Conservation (phyloP, 192 early-diverging fungal species). For the Nowakowskiella sp. region DNA sequence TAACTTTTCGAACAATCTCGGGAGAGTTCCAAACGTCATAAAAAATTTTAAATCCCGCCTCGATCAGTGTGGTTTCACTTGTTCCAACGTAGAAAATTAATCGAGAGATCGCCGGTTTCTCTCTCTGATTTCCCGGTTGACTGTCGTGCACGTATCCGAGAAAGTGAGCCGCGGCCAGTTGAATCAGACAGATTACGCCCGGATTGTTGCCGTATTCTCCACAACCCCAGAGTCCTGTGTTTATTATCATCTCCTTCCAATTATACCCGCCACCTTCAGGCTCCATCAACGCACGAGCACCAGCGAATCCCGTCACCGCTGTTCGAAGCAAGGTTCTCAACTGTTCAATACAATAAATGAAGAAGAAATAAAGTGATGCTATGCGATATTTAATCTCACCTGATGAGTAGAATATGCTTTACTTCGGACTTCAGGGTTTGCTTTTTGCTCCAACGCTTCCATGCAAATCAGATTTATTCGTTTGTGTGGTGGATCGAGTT, state of each 20-base stretch:
- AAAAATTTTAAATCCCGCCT: no score
- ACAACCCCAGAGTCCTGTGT: conserved; percentile 23
- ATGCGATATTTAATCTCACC: no score
- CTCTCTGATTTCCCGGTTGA: no score
- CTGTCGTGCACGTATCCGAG: no score
- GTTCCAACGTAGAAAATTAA: no score
- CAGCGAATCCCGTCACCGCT: conserved; percentile 21
- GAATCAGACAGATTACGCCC: conserved; percentile 17
- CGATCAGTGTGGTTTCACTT: no score
- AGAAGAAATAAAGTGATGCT: no score
- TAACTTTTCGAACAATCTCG: no score
- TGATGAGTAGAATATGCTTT: no score
- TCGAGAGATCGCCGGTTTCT: no score
- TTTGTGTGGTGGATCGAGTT: no score
- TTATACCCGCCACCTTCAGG: conserved; percentile 4
- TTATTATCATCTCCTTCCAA: conserved; percentile 2
- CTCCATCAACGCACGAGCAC: conserved; percentile 14
- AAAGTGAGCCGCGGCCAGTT: conserved; percentile 23
- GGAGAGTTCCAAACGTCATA: no score
- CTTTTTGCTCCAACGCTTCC: conserved; percentile 19
- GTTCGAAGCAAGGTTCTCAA: conserved; percentile 18
- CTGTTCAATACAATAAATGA: conserved; percentile 14
- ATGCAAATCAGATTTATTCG: conserved; percentile 25
- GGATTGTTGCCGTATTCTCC: conserved; percentile 20
- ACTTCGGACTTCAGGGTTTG: conserved; percentile 15